Evolutionary conservation across 768 basidiomycete species (phyloP).

Genomic region (Fibroporia radiculosa): DNA sequence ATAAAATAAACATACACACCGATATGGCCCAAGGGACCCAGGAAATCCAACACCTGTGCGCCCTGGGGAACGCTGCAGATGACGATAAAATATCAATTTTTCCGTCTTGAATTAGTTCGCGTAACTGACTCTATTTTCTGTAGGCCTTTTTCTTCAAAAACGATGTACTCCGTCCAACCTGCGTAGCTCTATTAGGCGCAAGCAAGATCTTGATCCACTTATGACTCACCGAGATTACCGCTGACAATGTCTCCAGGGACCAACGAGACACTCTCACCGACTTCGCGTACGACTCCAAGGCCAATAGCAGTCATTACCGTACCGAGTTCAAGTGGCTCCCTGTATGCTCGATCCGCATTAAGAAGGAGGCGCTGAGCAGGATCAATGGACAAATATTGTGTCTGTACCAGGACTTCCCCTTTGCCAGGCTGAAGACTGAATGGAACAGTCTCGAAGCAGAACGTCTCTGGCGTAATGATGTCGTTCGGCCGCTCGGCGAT

Average conservation of each 20-base stretch:
- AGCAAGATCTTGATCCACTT: not conserved
- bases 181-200: not conserved
- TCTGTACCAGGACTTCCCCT: slow-evolving; percentile 64
- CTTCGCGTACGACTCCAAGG: slow-evolving; percentile 57
- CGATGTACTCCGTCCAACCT: slow-evolving; percentile 77
- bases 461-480: slow-evolving; percentile 67
- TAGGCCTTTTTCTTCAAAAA: slow-evolving; percentile 46
- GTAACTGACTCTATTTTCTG: slow-evolving; percentile 48
- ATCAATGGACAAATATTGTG: slow-evolving; percentile 75
- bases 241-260: slow-evolving; percentile 63
- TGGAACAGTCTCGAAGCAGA: slow-evolving; percentile 49
- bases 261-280: slow-evolving; percentile 46
- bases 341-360: slow-evolving; percentile 58
- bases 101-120: not conserved
- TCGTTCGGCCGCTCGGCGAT: slow-evolving; percentile 66
- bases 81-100: not conserved
- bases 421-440: slow-evolving; percentile 46
- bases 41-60: slow-evolving; percentile 58
- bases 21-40: slow-evolving; percentile 69
- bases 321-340: slow-evolving; percentile 46
- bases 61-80: slow-evolving; percentile 47
- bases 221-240: slow-evolving; percentile 47
- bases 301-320: slow-evolving; percentile 68
- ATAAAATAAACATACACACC: slow-evolving; percentile 33
- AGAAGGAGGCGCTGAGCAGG: slow-evolving; percentile 87